A percentile compares a stretch with the other conserved stretches of the same genome.
phyloP scores from a whole-genome alignment of 2,329 filamentous ascomycete species.

The Shiraia bambusicola region DNA sequence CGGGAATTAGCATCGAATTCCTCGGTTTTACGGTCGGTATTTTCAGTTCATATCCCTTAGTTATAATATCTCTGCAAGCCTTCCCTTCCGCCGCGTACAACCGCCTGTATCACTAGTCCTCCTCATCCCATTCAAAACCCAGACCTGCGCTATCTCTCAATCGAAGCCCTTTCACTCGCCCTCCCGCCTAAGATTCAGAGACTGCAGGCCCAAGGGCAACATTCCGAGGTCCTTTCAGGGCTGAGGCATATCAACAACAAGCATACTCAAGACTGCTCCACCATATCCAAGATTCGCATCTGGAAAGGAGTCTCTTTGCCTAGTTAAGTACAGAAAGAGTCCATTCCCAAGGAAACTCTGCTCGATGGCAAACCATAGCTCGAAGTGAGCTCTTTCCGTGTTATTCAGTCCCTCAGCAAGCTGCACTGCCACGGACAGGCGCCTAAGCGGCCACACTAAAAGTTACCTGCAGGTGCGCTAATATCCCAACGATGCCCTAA shows the following conservation, averaged over 20 bases:
- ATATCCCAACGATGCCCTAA: too few relatives aligned
- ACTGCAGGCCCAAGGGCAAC: conserved; percentile 54
- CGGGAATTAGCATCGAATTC: too few relatives aligned
- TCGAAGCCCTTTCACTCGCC: conserved; percentile 49
- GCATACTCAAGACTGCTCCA: conserved; percentile 54
- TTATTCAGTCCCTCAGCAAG: conserved; percentile 57
- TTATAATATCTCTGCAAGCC: too few relatives aligned
- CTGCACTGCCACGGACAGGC: too few relatives aligned
- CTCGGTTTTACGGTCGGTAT: too few relatives aligned
- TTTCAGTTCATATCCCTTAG: too few relatives aligned
- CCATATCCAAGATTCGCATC: conserved; percentile 61
- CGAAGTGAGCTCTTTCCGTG: conserved; percentile 51
- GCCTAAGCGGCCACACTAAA: too few relatives aligned
- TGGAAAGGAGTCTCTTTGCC: conserved; percentile 54
- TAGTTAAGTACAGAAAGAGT: conserved; percentile 55
- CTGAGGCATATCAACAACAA: conserved; percentile 51
- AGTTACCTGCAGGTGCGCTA: too few relatives aligned
- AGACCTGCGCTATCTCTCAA: conserved; percentile 49
- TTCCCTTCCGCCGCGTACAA: neutral
- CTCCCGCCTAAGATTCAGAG: conserved; percentile 48
- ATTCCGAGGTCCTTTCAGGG: conserved; percentile 29
- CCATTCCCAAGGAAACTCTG: conserved; percentile 55
- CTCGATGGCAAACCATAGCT: conserved; percentile 52
- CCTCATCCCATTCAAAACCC: conserved; percentile 49
- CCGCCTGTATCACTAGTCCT: conserved; percentile 35